Percentiles rank a stretch among this genome's conserved stretches.
phyloP scores from a whole-genome alignment of 2,329 filamentous ascomycete genomes.

The Penicillium griseofulvum region DNA sequence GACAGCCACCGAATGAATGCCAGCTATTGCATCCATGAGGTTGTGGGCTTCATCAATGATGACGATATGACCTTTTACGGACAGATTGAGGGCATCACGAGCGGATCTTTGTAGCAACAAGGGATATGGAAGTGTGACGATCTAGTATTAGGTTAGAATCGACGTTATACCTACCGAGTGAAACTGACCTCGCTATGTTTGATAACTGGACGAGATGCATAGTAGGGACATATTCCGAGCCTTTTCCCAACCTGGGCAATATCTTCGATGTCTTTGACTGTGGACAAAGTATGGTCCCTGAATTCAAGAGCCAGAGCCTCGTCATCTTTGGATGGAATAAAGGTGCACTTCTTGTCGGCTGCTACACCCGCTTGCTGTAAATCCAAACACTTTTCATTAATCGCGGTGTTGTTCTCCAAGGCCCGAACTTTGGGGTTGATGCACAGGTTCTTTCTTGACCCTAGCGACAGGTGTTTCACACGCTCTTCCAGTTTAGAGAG shows the following conservation, averaged over 20 bases:
- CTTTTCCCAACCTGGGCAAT: slow-evolving; percentile 73
- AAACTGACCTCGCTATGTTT: slow-evolving; percentile 66
- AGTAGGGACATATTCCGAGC: slow-evolving; percentile 87
- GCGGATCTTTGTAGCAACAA: slow-evolving; percentile 82
- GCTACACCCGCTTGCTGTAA: slow-evolving; percentile 70
- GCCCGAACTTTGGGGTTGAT: slow-evolving; percentile 80
- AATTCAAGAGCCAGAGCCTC: slow-evolving; percentile 72
- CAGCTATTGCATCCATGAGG: slow-evolving; percentile 88
- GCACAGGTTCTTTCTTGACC: slow-evolving; percentile 82
- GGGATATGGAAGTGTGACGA: slow-evolving; percentile 90
- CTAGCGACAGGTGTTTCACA: slow-evolving; percentile 78
- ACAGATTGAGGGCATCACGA: slow-evolving; percentile 81
- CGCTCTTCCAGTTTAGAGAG: slow-evolving; percentile 51
- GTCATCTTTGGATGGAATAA: slow-evolving; percentile 74
- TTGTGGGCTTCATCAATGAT: slow-evolving; percentile 98
- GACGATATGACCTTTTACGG: slow-evolving; percentile 82
- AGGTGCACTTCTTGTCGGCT: slow-evolving; percentile 68
- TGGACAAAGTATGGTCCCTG: slow-evolving; percentile 78
- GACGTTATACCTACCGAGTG: background rate
- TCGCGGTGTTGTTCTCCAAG: slow-evolving; percentile 69
- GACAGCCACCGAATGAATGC: slow-evolving; percentile 78
- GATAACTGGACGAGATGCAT: slow-evolving; percentile 85
- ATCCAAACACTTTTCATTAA: slow-evolving; percentile 91
- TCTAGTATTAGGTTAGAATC: slow-evolving; percentile 43
- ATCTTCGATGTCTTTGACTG: slow-evolving; percentile 90